Conservation (phyloP, 768 basidiomycete genomes). For the Mycena filopes region DNA sequence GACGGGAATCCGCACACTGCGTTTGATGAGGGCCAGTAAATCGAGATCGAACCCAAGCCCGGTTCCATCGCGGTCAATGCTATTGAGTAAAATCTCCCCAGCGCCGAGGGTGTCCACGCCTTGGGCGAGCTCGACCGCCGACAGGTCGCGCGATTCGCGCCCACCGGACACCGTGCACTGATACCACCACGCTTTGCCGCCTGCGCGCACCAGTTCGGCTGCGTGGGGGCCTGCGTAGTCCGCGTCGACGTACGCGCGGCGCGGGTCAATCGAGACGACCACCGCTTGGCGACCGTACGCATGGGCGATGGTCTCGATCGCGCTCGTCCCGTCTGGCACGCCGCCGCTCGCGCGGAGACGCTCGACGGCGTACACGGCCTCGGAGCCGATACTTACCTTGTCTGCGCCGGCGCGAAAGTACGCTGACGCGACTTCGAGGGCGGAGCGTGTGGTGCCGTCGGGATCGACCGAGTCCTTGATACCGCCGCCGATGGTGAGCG, state of each 20-base stretch:
- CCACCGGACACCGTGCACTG: conserved; percentile 98
- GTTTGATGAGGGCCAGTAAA: conserved; percentile 80
- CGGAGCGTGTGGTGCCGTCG: conserved; percentile 87
- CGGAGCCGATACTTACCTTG: conserved; percentile 97
- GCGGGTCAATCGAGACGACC: conserved; percentile 96
- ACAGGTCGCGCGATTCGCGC: conserved; percentile 82
- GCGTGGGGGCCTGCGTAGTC: conserved; percentile 70
- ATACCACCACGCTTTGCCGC: conserved; percentile 95
- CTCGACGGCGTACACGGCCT: conserved; percentile 96
- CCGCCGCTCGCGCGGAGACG: conserved; percentile 62
- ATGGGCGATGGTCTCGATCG: conserved; percentile 91
- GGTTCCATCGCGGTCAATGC: conserved; percentile 95
- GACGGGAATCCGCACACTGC: conserved; percentile 86
- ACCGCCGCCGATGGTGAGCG: conserved; percentile 98
- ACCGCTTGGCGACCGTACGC: conserved; percentile 97
- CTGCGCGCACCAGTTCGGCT: conserved; percentile 69
- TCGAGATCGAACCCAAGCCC: conserved; percentile 92
- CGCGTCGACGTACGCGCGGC: conserved; percentile 81
- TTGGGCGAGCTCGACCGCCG: conserved; percentile 89
- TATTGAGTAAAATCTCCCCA: conserved; percentile 94
- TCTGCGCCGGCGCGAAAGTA: conserved; percentile 99
- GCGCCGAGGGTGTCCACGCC: conserved; percentile 94
- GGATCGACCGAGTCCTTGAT: conserved; percentile 97
- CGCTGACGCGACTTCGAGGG: conserved; percentile 93
- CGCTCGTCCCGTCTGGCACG: conserved; percentile 76